Base-by-base conservation (phyloP, 169 alveolate genomes). In the Hepatocystis sp. region DNA sequence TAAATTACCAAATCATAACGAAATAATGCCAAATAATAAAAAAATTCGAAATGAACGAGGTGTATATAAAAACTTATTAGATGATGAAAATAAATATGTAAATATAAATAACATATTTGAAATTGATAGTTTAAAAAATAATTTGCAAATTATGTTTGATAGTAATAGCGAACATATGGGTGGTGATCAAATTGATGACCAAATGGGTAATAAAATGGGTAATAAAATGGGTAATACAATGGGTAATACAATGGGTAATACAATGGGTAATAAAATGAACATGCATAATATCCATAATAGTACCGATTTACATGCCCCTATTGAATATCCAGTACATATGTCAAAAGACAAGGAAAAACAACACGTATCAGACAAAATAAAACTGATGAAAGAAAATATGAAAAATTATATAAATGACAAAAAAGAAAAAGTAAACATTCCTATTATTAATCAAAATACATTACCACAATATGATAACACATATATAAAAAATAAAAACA, bases 81-180 rank as follows among this genome's bases (percentile, higher is more conserved):
- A 58, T 23, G 58, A 58, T 39, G 88, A 76, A 44, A 58, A 76
- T 2, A 44, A 76, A 23, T 40, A 76, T 44, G 76, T 76, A 27
- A 32, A 49, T 25, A 46, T 76, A 76, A 76, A 76, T 47, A 52
- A 76, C 27, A 76, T 76, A 8, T 76, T 76, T 30, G 88, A 76
- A 52, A 76, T 76, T 21, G 88, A 76, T 42, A 76, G 39, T 51
- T 42, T 76, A 36, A 76, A 53, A 39, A 44, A 15, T 7, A 64
- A 76, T 58, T 40, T 76, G 40, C 61, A 76, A 44, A 52, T 34
- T 30, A 58, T 76, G 78, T 58, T 58, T 40, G 11, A 30, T 27
- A 51, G 36, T 36, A 39, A 34, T 13, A 63, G 56, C n/a, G 39
- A 30, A 17, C 17, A 15, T 34, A 2, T 11, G 11, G 8, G 34